These are phyloP conservation scores for Dicorynia guianensis DNA, from an alignment of 306 rosid genomes.

Conservation along the genomic window DNA sequence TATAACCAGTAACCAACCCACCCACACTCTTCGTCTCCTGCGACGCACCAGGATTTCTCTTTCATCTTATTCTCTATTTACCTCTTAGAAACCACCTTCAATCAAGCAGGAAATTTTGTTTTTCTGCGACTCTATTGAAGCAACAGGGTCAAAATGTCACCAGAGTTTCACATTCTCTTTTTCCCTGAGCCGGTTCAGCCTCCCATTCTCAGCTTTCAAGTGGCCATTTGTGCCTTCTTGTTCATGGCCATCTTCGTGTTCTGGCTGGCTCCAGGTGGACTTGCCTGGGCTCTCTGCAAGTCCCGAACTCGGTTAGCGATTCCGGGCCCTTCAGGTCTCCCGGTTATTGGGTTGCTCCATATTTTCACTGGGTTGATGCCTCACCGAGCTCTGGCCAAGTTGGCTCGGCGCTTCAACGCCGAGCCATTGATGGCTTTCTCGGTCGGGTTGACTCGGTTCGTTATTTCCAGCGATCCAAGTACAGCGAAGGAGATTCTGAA, in stretches of 20 bases:
- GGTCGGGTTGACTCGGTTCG: slow-evolving; percentile 67
- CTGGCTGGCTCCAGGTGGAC: slow-evolving; percentile 69
- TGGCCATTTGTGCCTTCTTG: slow-evolving; percentile 30
- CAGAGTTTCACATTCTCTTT: slow-evolving; percentile 48
- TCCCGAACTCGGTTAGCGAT: slow-evolving; percentile 35
- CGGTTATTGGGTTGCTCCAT: slow-evolving; percentile 35
- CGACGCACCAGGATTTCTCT: neutral
- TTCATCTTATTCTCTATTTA: too few relatives aligned
- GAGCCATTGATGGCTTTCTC: slow-evolving; percentile 71
- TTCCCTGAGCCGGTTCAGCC: slow-evolving; percentile 40
- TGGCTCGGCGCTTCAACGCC: slow-evolving; percentile 46
- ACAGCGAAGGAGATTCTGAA: slow-evolving; percentile 72
- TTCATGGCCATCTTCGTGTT: slow-evolving; percentile 33
- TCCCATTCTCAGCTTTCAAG: slow-evolving; percentile 43
- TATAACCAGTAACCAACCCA: slow-evolving; percentile 1
- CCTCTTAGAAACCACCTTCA: neutral
- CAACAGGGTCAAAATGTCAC: slow-evolving; percentile 50
- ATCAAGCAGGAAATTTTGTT: neutral
- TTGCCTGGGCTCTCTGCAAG: slow-evolving; percentile 66
- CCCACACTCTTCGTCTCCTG: neutral
- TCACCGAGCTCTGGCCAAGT: slow-evolving; percentile 53
- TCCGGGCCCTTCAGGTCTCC: slow-evolving; percentile 71
- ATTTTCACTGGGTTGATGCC: slow-evolving; percentile 49
- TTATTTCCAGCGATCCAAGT: slow-evolving; percentile 63
- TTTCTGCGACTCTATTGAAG: neutral